Base-by-base conservation (phyloP, 345 rosid genomes). In the Salix brachista region DNA sequence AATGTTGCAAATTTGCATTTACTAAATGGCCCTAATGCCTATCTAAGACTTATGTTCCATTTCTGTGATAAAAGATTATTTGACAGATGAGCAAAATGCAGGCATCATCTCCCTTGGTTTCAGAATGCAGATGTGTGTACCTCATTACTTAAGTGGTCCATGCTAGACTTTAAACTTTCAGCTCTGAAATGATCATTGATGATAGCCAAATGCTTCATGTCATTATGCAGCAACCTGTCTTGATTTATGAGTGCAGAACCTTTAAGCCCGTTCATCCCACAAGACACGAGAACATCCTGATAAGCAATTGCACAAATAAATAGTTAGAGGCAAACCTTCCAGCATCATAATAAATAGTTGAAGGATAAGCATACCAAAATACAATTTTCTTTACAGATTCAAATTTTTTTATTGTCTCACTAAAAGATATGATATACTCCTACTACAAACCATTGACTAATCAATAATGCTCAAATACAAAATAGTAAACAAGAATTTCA, bases 71-170 rank as follows among this genome's bases (percentile, higher is more conserved):
- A 78, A 67, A 44, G 56, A 64, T 21, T 9, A 52, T 8, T 41
- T 30, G 39, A 67, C 67, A 46, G 44, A 71, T 58, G 16, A 73
- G 52, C 67, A 36, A 67, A 28, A 32, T 17, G 56, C 9, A 21
- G 11, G 26, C 54, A 70, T 61, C n/a, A 72, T 42, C 69, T 48
- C 46, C 65, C 72, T 77, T 66, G 54, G 32, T 37, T 72, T 74
- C 56, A 26, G 37, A 71, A 19, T 61, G 5, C 4, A 75, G 54
- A 58, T 26, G 65, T 26, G 73, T 77, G 36, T 83, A 96, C 99
- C 99, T 96, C 98, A 82, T 85, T 84, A 81, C 85, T 93, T 52
- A 96, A 85, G 85, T 86, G 91, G 79, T 93, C 98, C 96, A 96
- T 86, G 91, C 98, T 92, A 64, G 92, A 91, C 86, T 85, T 87